A percentile compares a stretch with the other conserved stretches of the same genome.
Evolutionary conservation across 2,329 filamentous ascomycete species (phyloP).

Genomic region (Sordariomycetes sp.): DNA sequence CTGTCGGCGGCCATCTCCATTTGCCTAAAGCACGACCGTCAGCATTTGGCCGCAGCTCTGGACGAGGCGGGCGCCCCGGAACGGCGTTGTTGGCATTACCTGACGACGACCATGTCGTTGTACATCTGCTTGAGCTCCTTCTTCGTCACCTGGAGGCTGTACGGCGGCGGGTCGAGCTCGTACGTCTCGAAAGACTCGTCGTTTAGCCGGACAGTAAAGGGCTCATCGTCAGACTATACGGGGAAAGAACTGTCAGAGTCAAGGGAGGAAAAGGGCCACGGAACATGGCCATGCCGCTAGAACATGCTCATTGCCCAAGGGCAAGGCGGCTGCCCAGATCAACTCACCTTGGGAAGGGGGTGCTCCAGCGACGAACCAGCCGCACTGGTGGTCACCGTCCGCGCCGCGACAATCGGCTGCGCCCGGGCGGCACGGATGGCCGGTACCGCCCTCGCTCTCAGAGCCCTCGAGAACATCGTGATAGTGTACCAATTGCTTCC

Average conservation of each 20-base stretch:
- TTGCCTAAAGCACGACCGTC: conserved; percentile 48
- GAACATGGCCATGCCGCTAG: no score
- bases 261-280: background rate
- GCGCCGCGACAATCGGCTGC: conserved; percentile 35
- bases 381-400: conserved; percentile 89
- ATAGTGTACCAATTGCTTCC: conserved; percentile 15
- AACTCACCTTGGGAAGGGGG: conserved; percentile 42
- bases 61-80: background rate
- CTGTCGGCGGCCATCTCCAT: conserved; percentile 99
- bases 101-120: conserved; percentile 88
- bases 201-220: conserved; percentile 83
- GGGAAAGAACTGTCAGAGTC: background rate
- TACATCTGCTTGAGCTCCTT: conserved; percentile 99
- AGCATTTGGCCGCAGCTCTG: conserved; percentile 1
- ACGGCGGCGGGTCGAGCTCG: conserved; percentile 90
- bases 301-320: background rate
- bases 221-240: conserved; percentile 77
- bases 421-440: conserved; percentile 41
- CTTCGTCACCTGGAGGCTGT: conserved; percentile 91
- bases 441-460: conserved; percentile 47
- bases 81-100: conserved; percentile 43
- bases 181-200: conserved; percentile 99
- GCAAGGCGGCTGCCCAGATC: background rate
- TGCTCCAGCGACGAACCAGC: conserved; percentile 84
- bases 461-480: conserved; percentile 60